phyloP scores from a whole-genome alignment of 116 monocot genomes.

The Phalaenopsis hybrid region DNA sequence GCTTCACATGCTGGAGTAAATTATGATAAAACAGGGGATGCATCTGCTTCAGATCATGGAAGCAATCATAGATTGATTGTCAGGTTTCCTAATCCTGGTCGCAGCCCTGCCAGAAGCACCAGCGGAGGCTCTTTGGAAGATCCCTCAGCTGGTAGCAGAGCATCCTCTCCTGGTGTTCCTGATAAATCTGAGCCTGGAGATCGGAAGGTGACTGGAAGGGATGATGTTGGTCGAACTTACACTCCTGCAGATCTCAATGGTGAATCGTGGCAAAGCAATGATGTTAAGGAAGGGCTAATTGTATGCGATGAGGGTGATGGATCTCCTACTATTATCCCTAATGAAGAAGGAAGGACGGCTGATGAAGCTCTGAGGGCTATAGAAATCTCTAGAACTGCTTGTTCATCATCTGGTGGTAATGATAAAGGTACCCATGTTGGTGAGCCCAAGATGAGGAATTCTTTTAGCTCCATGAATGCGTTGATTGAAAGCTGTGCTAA shows the following conservation, averaged over 20 bases:
- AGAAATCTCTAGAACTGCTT: constrained; percentile 18
- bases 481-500: constrained; percentile 52
- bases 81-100: constrained; percentile 75
- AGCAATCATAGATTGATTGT: constrained; percentile 80
- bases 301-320: constrained; percentile 39
- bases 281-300: constrained; percentile 29
- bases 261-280: constrained; percentile 39
- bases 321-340: constrained; percentile 17
- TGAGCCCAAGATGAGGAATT: constrained; percentile 30
- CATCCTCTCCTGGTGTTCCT: constrained; percentile 39
- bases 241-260: constrained; percentile 24
- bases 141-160: constrained; percentile 29
- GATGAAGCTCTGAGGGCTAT: constrained; percentile 28
- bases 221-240: constrained; percentile 29
- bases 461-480: constrained; percentile 47
- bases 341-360: constrained; percentile 25
- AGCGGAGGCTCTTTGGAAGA: constrained; percentile 55
- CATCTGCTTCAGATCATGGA: constrained; percentile 44
- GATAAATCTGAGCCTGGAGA: constrained; percentile 35
- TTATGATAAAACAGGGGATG: constrained; percentile 47
- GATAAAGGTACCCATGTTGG: constrained; percentile 17
- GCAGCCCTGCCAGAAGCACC: constrained; percentile 55
- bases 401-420: constrained; percentile 24
- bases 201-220: constrained; percentile 27
- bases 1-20: constrained; percentile 33